Evolutionary conservation across 192 early-diverging fungal species (phyloP), one percentile per base, ranked within the genome.

Genomic region (Entophlyctis helioformis): DNA sequence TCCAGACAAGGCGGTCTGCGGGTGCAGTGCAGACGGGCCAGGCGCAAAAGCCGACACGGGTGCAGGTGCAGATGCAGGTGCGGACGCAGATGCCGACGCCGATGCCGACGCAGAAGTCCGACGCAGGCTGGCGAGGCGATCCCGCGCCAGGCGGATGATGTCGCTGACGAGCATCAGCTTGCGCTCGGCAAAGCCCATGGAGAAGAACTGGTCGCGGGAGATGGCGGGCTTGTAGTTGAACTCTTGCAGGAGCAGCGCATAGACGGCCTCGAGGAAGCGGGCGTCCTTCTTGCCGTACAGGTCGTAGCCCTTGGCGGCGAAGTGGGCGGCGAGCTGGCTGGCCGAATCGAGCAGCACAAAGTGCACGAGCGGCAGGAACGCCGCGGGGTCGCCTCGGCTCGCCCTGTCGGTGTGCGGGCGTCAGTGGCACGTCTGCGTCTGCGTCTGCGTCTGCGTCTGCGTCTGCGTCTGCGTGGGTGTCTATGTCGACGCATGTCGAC

Each of bases 281-380:
- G 39, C 26, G 49, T 78, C 76, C 19, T 54, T 59, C 39, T 73
- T 72, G 12, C 65, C 70, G 36, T 44, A 66, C 19, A 78, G 60
- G n/a, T 59, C 54, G 48, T 67, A 60, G n/a, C 53, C 51, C 16
- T 47, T 35, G 1, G 36, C 21, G 10, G 54, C 53, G 34, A 78
- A 59, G 42, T 75, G 46, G 12, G 21, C 26, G 1, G 64, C 49
- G 36, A 78, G 49, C 25, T 36, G 15, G 3, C 49, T 58, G 12
- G 64, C 69, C 20, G 53, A 58, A 34, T 77, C 60, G 34, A 78
- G 70, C 13, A 78, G 57, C 11, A 70, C 59, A 51, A 56, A 66
- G 54, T 78, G 72, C n/a, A 78, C 50, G 10, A 78, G 29, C 29
- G 74, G 76, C 16, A 78, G 63, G 46, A 72, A 69, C 4, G 60